Percentiles rank a stretch among this genome's conserved stretches.
Evolutionary conservation across 2,329 filamentous ascomycete genomes (phyloP).

Genomic region (Berkeleyomyces basicola): DNA sequence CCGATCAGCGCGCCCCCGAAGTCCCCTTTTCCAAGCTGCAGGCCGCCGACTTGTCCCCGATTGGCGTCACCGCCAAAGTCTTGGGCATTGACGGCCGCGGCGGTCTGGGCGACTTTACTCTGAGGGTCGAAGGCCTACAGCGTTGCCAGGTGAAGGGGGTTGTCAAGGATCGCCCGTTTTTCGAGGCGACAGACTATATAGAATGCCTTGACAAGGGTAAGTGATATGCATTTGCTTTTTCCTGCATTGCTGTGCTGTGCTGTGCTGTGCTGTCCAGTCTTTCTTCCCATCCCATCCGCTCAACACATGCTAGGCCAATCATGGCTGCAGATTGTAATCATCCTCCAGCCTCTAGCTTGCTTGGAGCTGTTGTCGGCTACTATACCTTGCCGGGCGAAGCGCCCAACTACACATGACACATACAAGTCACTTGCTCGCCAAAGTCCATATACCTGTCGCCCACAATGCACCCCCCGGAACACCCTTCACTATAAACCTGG

Average conservation of each 20-base stretch:
- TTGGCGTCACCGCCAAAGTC: conserved; percentile 67
- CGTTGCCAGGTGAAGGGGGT: conserved; percentile 62
- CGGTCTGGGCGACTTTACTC: conserved; percentile 51
- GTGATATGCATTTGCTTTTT: conserved; percentile 16
- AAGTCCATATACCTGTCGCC: neutral
- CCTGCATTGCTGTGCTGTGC: neutral
- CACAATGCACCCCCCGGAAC: neutral
- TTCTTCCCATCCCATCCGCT: conserved; percentile 18
- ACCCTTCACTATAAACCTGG: neutral
- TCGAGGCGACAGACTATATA: conserved; percentile 58
- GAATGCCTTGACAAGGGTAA: conserved; percentile 53
- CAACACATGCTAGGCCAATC: neutral
- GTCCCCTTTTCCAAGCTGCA: conserved; percentile 42
- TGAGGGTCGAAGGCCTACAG: conserved; percentile 73
- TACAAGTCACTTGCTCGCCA: neutral
- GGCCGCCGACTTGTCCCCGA: conserved; percentile 62
- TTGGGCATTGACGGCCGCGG: conserved; percentile 58
- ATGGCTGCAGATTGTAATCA: neutral
- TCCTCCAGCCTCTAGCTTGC: neutral
- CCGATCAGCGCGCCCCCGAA: conserved; percentile 26
- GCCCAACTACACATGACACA: neutral
- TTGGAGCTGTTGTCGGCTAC: neutral
- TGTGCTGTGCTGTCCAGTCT: conserved; percentile 7
- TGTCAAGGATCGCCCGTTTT: conserved; percentile 64
- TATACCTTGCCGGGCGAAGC: neutral